Conservation (phyloP, 2,329 filamentous ascomycete genomes). For the Colletotrichum sp. region DNA sequence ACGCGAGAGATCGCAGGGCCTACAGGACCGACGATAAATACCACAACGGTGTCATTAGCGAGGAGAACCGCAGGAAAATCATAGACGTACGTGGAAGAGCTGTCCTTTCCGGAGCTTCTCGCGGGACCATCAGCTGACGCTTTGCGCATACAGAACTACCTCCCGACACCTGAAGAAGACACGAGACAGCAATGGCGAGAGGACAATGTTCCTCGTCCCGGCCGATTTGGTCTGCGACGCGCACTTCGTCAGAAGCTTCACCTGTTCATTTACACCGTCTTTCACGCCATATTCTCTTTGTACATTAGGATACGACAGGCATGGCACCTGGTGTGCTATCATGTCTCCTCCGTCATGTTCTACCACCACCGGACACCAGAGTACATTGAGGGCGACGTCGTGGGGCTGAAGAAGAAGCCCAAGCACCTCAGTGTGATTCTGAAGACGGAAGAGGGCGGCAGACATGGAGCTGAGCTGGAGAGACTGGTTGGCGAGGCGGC, state of each 20-base stretch:
- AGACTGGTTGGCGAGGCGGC: conserved; percentile 87
- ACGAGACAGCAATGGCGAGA: conserved; percentile 13
- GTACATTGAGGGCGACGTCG: conserved; percentile 87
- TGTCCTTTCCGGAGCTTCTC: not conserved
- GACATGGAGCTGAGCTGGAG: conserved; percentile 77
- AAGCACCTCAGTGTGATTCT: conserved; percentile 88
- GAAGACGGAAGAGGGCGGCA: conserved; percentile 71
- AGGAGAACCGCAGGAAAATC: conserved; percentile 40
- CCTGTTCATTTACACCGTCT: conserved; percentile 67
- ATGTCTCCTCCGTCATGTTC: conserved; percentile 80
- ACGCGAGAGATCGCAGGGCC: conserved; percentile 36
- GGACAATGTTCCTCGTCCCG: conserved; percentile 31
- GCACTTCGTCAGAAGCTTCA: conserved; percentile 68
- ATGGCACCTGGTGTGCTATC: conserved; percentile 79
- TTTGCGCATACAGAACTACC: conserved; percentile 28
- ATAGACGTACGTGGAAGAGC: conserved; percentile 32
- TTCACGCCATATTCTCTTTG: conserved; percentile 85
- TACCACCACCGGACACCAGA: conserved; percentile 97
- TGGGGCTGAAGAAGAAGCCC: conserved; percentile 73
- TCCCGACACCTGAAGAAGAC: conserved; percentile 14
- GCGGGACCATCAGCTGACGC: not conserved
- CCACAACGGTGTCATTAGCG: conserved; percentile 35
- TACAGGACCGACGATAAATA: conserved; percentile 44
- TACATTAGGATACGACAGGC: conserved; percentile 83
- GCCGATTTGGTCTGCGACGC: conserved; percentile 61